These are phyloP conservation scores for Mrakia gelida DNA, from an alignment of 768 basidiomycete species.

Conservation along the genomic window DNA sequence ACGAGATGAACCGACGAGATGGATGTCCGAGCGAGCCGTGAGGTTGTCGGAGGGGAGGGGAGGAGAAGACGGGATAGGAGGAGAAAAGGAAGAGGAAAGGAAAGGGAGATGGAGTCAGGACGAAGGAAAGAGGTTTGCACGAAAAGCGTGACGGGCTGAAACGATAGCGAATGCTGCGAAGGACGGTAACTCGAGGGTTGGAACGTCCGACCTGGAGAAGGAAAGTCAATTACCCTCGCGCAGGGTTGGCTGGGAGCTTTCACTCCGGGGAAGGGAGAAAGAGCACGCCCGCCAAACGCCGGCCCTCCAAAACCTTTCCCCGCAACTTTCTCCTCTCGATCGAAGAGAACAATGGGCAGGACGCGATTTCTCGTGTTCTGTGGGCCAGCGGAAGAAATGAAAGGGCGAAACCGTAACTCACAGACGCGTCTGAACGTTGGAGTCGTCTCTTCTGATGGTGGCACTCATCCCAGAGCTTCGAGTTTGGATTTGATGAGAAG, in stretches of 20 bases:
- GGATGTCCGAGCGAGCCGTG: background rate
- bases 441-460: background rate
- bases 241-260: background rate
- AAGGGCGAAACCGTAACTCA: background rate
- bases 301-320: background rate
- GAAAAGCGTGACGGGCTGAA: constrained; percentile 17
- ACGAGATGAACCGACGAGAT: background rate
- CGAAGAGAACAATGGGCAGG: too few relatives aligned
- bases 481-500: background rate
- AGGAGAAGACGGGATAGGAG: constrained; percentile 3
- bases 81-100: background rate
- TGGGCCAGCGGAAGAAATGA: background rate
- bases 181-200: constrained; percentile 4
- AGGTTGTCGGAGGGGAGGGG: background rate
- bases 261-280: constrained; percentile 11
- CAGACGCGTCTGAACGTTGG: background rate
- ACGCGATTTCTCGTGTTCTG: too few relatives aligned
- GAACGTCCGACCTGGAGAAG: background rate
- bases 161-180: constrained; percentile 6
- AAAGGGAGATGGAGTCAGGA: constrained; percentile 2
- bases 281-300: background rate
- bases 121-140: background rate
- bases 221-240: constrained; percentile 14
- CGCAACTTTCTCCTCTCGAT: background rate
- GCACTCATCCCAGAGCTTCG: background rate